Evolutionary conservation across 306 rosid genomes (phyloP).

Genomic region (Prinsepia uniflora): DNA sequence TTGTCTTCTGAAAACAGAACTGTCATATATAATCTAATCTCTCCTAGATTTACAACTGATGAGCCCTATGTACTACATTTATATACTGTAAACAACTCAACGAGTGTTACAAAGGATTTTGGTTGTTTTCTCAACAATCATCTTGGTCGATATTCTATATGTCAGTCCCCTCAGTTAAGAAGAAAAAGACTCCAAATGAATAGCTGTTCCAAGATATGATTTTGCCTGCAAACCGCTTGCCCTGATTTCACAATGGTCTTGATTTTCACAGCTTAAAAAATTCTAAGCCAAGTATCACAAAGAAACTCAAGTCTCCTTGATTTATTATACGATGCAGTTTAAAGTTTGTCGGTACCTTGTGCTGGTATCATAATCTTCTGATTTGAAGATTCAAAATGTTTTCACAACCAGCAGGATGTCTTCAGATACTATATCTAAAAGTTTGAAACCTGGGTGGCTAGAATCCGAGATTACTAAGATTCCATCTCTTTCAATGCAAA

Average conservation of each 20-base stretch:
- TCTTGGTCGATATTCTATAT: background rate
- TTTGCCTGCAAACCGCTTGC: background rate
- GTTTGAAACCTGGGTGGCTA: slow-evolving; percentile 18
- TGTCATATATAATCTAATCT: slow-evolving; percentile 9
- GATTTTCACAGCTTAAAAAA: background rate
- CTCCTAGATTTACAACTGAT: slow-evolving; percentile 17
- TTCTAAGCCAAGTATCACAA: background rate
- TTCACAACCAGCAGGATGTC: background rate
- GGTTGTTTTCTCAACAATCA: background rate
- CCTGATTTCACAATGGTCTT: slow-evolving; percentile 5
- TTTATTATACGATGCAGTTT: slow-evolving; percentile 8
- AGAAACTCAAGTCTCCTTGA: slow-evolving; percentile 6
- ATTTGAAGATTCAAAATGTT: slow-evolving; percentile 3
- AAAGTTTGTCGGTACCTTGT: background rate
- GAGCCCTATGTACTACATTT: background rate
- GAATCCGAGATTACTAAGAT: slow-evolving; percentile 20
- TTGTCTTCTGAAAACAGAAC: background rate
- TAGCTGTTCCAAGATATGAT: background rate
- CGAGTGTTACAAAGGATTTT: background rate
- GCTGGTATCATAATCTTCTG: slow-evolving; percentile 1
- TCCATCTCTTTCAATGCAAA: slow-evolving; percentile 5
- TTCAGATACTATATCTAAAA: background rate
- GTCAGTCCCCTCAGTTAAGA: background rate
- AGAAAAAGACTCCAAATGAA: background rate
- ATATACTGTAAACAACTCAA: slow-evolving; percentile 12